Evolutionary conservation across 1,284 basidiomycete genomes (phyloP).

Genomic region (Rhodotorula sp.): DNA sequence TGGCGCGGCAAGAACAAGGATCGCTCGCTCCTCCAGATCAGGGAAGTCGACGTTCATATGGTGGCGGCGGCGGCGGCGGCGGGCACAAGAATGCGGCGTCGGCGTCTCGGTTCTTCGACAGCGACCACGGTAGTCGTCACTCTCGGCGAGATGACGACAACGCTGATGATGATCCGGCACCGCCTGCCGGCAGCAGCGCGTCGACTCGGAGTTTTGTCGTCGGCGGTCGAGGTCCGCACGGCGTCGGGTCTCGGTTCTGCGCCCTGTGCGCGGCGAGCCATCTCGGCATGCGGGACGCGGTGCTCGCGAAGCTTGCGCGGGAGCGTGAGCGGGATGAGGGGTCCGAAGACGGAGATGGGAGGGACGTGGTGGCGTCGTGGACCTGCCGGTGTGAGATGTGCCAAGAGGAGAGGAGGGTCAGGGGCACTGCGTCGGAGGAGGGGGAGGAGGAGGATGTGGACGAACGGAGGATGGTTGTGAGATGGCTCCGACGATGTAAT

Average conservation of each 20-base stretch:
- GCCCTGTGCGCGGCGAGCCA: constrained; percentile 19
- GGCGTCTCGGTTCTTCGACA: too few relatives aligned
- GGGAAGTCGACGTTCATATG: not conserved
- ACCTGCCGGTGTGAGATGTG: constrained; percentile 13
- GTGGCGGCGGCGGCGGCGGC: too few relatives aligned
- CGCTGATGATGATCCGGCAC: too few relatives aligned
- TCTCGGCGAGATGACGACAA: too few relatives aligned
- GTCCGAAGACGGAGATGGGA: not conserved
- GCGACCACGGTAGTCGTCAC: too few relatives aligned
- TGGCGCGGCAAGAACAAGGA: constrained; percentile 4
- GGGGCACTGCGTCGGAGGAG: not conserved
- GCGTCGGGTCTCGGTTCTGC: constrained; percentile 16
- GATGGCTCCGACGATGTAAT: not conserved
- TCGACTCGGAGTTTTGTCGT: constrained; percentile 20
- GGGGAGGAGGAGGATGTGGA: not conserved
- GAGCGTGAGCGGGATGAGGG: too few relatives aligned
- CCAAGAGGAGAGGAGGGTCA: constrained; percentile 16
- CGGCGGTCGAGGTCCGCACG: constrained; percentile 5
- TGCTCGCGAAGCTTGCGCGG: not conserved
- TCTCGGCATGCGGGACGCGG: constrained; percentile 6
- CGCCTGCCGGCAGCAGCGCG: not conserved
- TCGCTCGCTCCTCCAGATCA: not conserved
- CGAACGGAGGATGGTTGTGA: constrained; percentile 1
- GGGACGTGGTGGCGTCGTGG: not conserved
- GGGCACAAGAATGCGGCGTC: too few relatives aligned